Conservation (phyloP, 208 protist genomes). For the Leishmania amazonensis region DNA sequence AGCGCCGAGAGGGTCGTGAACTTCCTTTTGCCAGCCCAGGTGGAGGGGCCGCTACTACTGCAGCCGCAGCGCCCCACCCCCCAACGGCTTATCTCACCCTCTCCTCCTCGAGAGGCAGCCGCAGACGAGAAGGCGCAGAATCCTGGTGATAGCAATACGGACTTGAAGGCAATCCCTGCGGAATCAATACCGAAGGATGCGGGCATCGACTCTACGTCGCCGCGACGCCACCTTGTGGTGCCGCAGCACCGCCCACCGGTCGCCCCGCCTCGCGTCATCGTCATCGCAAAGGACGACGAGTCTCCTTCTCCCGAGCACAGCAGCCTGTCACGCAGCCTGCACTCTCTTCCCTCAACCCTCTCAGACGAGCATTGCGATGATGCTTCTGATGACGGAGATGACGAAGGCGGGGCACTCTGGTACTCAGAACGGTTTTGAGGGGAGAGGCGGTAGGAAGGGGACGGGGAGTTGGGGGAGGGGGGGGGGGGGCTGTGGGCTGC, state of each 20-base stretch:
- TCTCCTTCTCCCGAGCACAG: constrained; percentile 6
- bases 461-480: neutral
- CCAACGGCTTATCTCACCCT: constrained; percentile 5
- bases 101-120: neutral
- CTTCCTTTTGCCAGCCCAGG: neutral
- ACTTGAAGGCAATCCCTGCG: neutral
- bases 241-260: constrained; percentile 18
- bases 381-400: neutral
- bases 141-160: neutral
- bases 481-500: neutral
- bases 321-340: constrained; percentile 16
- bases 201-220: neutral
- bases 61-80: neutral
- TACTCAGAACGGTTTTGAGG: constrained; percentile 9
- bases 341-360: constrained; percentile 23
- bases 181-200: neutral
- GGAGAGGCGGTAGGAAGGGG: neutral
- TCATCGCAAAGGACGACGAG: neutral
- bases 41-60: neutral
- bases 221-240: neutral
- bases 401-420: neutral
- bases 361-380: neutral
- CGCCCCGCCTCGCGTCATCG: constrained; percentile 2
- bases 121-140: neutral
- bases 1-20: neutral